These are phyloP conservation scores for Cicer cuneatum DNA, from an alignment of 306 rosid species.

Conservation along the genomic window DNA sequence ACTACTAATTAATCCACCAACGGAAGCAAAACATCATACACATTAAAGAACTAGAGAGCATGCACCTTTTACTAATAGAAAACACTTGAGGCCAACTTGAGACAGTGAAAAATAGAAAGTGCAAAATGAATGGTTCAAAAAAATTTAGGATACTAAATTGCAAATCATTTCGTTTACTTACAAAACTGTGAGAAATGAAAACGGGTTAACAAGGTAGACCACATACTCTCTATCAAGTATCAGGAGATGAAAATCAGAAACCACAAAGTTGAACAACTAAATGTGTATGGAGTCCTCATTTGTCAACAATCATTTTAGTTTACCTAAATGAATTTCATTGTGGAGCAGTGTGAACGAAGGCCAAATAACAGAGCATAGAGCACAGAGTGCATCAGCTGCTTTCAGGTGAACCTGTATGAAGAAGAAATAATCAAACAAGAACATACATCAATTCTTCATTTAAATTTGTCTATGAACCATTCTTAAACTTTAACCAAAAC, in stretches of 20 bases:
- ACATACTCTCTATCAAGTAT: constrained; percentile 11
- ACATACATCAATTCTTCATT: constrained; percentile 13
- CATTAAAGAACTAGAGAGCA: constrained; percentile 13
- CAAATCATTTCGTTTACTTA: constrained; percentile 25
- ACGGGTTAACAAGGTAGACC: background rate
- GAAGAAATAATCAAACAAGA: constrained; percentile 27
- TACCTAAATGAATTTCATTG: constrained; percentile 22
- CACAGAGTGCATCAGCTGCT: constrained; percentile 40
- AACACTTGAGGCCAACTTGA: constrained; percentile 11
- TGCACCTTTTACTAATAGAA: background rate
- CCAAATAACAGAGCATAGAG: background rate
- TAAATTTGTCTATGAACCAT: background rate
- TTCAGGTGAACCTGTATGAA: constrained; percentile 37
- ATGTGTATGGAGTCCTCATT: constrained; percentile 21
- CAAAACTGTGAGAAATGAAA: constrained; percentile 12
- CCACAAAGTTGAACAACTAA: constrained; percentile 5
- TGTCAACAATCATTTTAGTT: constrained; percentile 18
- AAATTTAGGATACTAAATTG: constrained; percentile 11
- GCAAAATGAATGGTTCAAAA: constrained; percentile 29
- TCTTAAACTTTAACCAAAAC: constrained; percentile 17
- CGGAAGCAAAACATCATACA: background rate
- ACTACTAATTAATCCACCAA: background rate
- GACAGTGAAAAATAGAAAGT: constrained; percentile 6
- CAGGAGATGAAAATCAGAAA: constrained; percentile 15
- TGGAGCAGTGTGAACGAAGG: constrained; percentile 34